These are phyloP conservation scores for Lactifluus pinguis DNA, from an alignment of 768 basidiomycete genomes.

Conservation along the genomic window DNA sequence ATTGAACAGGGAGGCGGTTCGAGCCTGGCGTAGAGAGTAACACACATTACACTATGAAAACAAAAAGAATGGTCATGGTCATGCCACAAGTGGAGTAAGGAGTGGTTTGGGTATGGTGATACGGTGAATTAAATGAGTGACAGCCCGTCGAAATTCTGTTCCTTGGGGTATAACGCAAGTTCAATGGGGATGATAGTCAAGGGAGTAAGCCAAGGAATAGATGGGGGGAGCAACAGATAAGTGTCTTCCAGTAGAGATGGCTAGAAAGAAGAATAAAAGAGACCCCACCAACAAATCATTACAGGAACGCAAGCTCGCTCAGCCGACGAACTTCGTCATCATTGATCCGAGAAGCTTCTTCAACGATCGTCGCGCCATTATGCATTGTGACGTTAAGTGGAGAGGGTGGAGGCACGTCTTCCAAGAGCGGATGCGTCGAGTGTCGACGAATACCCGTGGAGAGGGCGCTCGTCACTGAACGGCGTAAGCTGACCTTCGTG, in stretches of 20 bases:
- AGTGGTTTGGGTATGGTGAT: neutral
- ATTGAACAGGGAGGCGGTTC: too few relatives aligned
- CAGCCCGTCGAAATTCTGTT: neutral
- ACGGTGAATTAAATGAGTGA: neutral
- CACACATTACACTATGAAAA: too few relatives aligned
- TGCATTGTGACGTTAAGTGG: conserved; percentile 54
- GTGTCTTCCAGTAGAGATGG: neutral
- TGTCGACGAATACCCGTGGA: neutral
- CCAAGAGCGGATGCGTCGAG: neutral
- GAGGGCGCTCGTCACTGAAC: neutral
- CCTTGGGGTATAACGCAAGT: too few relatives aligned
- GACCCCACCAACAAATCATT: neutral
- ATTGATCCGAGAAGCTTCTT: conserved; percentile 44
- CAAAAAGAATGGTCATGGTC: neutral
- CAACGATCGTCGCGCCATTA: conserved; percentile 45
- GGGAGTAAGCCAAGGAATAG: too few relatives aligned
- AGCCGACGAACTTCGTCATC: conserved; percentile 63
- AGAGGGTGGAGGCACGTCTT: conserved; percentile 23
- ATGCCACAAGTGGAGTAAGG: too few relatives aligned
- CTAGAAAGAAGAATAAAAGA: neutral
- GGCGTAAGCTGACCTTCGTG: conserved; percentile 8
- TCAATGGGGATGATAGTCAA: too few relatives aligned
- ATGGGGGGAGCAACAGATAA: neutral
- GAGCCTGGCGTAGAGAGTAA: too few relatives aligned
- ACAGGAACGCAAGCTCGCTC: conserved; percentile 62